These are phyloP conservation scores for Schizonepeta tenuifolia DNA, from an alignment of 257 asterid genomes.

Conservation along the genomic window DNA sequence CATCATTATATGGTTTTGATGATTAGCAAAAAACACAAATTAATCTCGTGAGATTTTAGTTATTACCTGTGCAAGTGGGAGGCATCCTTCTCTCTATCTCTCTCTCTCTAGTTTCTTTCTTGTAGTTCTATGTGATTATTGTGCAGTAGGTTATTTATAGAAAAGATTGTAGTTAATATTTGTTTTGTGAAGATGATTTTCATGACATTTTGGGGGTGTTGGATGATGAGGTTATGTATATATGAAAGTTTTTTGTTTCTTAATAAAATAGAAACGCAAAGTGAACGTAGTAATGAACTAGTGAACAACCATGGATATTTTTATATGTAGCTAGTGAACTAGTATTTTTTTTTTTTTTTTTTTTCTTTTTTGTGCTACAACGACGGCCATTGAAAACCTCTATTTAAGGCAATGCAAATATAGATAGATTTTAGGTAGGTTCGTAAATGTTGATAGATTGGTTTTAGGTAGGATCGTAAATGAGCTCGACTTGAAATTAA, in stretches of 20 bases:
- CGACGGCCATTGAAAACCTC: no score
- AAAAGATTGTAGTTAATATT: neutral
- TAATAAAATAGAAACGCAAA: no score
- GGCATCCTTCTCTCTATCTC: neutral
- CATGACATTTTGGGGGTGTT: neutral
- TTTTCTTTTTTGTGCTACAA: no score
- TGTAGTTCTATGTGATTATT: neutral
- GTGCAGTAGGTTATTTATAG: neutral
- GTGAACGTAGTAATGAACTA: no score
- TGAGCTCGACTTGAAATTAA: no score
- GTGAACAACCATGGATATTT: no score
- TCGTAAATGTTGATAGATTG: no score
- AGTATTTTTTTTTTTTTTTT: no score
- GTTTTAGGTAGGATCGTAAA: no score
- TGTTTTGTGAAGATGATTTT: neutral
- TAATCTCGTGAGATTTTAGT: neutral
- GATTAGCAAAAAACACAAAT: neutral
- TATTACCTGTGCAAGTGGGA: slow-evolving; percentile 17
- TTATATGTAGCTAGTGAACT: no score
- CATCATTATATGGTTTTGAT: neutral
- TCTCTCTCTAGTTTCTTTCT: neutral
- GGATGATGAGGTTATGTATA: neutral
- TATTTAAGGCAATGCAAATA: no score
- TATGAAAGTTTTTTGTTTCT: neutral
- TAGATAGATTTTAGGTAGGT: no score